phyloP scores from a whole-genome alignment of 2,329 filamentous ascomycete species.

The Gnomoniopsis sp. region DNA sequence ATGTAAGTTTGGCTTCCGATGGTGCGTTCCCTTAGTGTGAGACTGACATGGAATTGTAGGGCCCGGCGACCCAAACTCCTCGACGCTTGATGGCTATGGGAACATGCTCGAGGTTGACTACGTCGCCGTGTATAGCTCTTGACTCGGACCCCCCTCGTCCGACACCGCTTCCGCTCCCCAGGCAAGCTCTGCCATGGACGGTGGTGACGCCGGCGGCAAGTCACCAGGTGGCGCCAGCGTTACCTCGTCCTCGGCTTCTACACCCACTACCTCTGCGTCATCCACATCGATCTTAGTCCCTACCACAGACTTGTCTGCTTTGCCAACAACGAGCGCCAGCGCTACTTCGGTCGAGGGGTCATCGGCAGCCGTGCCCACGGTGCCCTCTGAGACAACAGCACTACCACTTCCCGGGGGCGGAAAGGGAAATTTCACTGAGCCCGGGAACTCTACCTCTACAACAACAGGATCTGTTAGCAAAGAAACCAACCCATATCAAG shows the following conservation, averaged over 20 bases:
- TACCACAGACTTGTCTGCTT: constrained; percentile 3
- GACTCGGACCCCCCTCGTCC: constrained; percentile 8
- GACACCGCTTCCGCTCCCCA: constrained; percentile 1
- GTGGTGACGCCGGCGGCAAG: neutral
- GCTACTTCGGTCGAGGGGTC: constrained; percentile 15
- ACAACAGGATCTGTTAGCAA: neutral
- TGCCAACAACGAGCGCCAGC: constrained; percentile 7
- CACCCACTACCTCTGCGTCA: neutral
- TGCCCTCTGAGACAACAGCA: constrained; percentile 3
- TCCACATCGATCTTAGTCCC: neutral
- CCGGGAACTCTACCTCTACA: neutral
- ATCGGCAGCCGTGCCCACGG: constrained; percentile 8
- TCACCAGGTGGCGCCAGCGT: neutral
- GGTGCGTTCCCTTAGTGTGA: constrained; percentile 7
- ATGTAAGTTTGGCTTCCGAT: constrained; percentile 33
- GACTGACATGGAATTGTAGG: constrained; percentile 21
- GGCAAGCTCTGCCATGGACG: neutral
- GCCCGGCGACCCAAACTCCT: constrained; percentile 46
- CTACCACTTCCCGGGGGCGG: constrained; percentile 3
- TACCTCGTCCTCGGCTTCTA: neutral
- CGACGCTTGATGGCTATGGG: constrained; percentile 22
- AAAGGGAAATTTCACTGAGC: constrained; percentile 3
- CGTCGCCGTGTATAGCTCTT: constrained; percentile 24
- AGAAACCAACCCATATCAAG: constrained; percentile 4
- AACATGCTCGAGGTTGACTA: constrained; percentile 28